Evolutionary conservation across 306 rosid species (phyloP), one percentile per base, ranked within the genome.

Genomic region (Spatholobus suberectus): DNA sequence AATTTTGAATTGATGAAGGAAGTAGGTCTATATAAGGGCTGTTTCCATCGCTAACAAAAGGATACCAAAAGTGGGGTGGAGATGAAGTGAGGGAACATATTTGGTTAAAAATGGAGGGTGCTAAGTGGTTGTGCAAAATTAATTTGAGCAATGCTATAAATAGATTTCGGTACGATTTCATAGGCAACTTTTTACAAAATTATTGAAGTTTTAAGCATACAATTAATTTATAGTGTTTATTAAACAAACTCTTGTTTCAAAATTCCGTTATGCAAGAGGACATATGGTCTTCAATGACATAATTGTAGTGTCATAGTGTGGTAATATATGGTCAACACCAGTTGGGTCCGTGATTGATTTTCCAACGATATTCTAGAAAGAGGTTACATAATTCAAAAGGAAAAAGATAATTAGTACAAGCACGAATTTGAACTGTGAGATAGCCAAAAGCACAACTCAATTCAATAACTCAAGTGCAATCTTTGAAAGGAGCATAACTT

Each of bases 61-160:
- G 15, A 37, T 24, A 15, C 62, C n/a, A 79, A 80, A 84, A 44
- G 49, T 54, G 21, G 26, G 77, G 57, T 73, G 80, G 77, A 63
- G 43, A 73, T 51, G 71, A 15, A 79, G 10, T 57, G 78, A 69
- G 57, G 61, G 59, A 77, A 47, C 68, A 58, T 18, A 44, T 34
- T 2, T 61, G 54, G 62, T 29, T 79, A 79, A 43, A 73, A 79
- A 20, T 79, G 57, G 77, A 79, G 37, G 47, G 52, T 73, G 13
- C 58, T 54, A 57, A 43, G 12, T 54, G 17, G 12, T 21, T 63
- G 24, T 73, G 8, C 37, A 43, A 3, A 6, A 23, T 26, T 11
- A 38, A 15, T 32, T 40, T 32, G 2, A 29, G 14, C 14, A 32
- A 6, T 17, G 44, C 11, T 61, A 61, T 61, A 2, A 61, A 59